Evolutionary conservation across 164 flowering plant species (phyloP), one percentile per base, ranked within the genome.

Genomic region (Chloranthus sessilifolius): DNA sequence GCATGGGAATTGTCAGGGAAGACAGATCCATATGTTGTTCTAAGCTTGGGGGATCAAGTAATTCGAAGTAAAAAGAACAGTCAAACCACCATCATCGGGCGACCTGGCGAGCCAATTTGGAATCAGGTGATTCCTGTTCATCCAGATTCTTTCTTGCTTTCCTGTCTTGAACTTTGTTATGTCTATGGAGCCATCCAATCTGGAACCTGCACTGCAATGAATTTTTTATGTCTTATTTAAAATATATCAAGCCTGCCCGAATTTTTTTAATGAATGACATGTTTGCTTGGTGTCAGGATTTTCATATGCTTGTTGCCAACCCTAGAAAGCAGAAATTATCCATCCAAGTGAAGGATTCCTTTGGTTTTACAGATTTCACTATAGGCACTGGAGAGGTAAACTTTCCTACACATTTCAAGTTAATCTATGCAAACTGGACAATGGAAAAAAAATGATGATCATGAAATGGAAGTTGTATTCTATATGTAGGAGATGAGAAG

Each of bases 31-130:
- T 88, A 79, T 63, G 99, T 88, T 58, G 66, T 74, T 63, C 60
- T 92, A 46, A 78, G 69, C 50, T 44, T 92, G 58, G 96, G 95
- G 17, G 88, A 88, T 77, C 96, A 92, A 79, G 63, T 58, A 30
- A 83, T 85, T 55, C 77, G 88, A 27, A 88, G 98, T 72, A 92
- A 92, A 76, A 85, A 78, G 79, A 92, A 88, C 64, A 92, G 98
- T 61, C 96, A 88, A 69, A 92, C 98, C 19, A 85, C 98, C 38
- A 83, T 92, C 40, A 80, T 78, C 66, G 98, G 98, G 16, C 88
- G 87, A 21, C 98, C 98, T 55, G 98, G 96, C 27, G 79, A 79
- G 60, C 98, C 98, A 31, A 88, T 92, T 25, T 92, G 96, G 98
- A 92, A 92, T 73, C 98, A 92, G 85, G 98, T 88, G 56, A 73